Base-by-base conservation (phyloP, 1,139 yeast genomes). In the Sugiyamaella paludigena region DNA sequence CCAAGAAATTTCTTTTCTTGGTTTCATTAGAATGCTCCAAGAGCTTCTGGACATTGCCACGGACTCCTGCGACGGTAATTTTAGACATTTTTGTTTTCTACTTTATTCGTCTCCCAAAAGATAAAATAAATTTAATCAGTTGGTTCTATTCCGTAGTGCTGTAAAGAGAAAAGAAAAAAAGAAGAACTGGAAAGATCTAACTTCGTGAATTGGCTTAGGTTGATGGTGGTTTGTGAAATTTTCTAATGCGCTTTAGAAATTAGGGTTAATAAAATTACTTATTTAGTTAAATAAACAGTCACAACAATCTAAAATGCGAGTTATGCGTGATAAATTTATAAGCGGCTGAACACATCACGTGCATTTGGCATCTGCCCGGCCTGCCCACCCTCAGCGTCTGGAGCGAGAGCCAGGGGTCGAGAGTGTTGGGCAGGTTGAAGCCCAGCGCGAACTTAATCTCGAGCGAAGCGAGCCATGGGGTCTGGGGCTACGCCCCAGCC, bases 1-100 rank as follows among this genome's bases (percentile, higher is more conserved):
- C 98, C 80, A 92, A 86, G 82, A 94, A 94, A 95, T 94, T 92
- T 86, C 99, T 89, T 96, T 92, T 92, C 88, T 92, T 92, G 83
- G 95, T 87, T 76, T 88, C 94, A 19, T 19, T 19, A 72, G 98
- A 89, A 82, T 76, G 84, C 74, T 84, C 86, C 76, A 94, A 80
- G 73, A 94, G 81, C 78, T 87, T 84, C 74, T 87, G 81, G 76
- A 94, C 97, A 83, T 89, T 83, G 72, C 87, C 96, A 80, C 98
- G 95, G 70, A 94, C 96, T 79, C 87, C 91, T 72, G 94, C 72
- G 70, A 87, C 79, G 69, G 92, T 82, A 76, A 92, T 82, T 81
- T 92, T 92, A 71, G 98, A 91, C 98, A 91, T 91, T 65, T 65
- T 77, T 66, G 58, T 46, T 42, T 40, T 43, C 52, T 39, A n/a